These are phyloP conservation scores for Alliaria petiolata DNA, from an alignment of 345 rosid species.

Conservation along the genomic window DNA sequence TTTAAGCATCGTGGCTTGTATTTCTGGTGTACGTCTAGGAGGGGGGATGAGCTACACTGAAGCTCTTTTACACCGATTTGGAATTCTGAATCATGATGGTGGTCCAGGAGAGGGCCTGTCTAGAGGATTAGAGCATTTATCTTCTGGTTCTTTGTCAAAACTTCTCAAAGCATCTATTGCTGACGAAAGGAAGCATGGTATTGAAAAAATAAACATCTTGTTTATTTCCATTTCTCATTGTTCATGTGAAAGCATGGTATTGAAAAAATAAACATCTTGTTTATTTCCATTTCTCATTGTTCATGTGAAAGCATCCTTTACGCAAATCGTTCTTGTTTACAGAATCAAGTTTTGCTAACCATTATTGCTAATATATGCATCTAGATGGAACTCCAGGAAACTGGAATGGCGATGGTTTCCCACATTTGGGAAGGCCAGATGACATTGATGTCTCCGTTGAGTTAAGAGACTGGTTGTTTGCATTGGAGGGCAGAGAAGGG, in stretches of 20 bases:
- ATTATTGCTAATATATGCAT: slow-evolving; percentile 20
- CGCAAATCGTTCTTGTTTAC: neutral
- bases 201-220: neutral
- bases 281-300: neutral
- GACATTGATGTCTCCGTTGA: slow-evolving; percentile 77
- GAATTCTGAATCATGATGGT: slow-evolving; percentile 87
- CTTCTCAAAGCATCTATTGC: slow-evolving; percentile 64
- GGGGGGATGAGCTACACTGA: slow-evolving; percentile 98
- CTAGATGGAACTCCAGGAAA: slow-evolving; percentile 48
- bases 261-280: neutral
- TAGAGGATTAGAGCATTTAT: slow-evolving; percentile 73
- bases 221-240: neutral
- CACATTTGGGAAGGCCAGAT: slow-evolving; percentile 72
- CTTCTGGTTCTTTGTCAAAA: slow-evolving; percentile 80
- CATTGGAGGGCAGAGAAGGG: slow-evolving; percentile 84
- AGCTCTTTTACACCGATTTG: slow-evolving; percentile 84
- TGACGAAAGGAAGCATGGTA: slow-evolving; percentile 42
- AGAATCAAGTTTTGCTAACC: slow-evolving; percentile 5
- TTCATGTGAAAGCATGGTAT: neutral
- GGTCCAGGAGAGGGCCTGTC: slow-evolving; percentile 90
- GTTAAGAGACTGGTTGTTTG: slow-evolving; percentile 93
- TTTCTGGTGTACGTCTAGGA: slow-evolving; percentile 88
- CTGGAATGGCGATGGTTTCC: slow-evolving; percentile 42
- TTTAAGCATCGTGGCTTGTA: slow-evolving; percentile 66
- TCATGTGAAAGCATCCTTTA: slow-evolving; percentile 1